Percentiles rank a stretch among this genome's conserved stretches.
These are phyloP conservation scores for Amanita rimosa DNA, from an alignment of 768 basidiomycete genomes.

Conservation along the genomic window DNA sequence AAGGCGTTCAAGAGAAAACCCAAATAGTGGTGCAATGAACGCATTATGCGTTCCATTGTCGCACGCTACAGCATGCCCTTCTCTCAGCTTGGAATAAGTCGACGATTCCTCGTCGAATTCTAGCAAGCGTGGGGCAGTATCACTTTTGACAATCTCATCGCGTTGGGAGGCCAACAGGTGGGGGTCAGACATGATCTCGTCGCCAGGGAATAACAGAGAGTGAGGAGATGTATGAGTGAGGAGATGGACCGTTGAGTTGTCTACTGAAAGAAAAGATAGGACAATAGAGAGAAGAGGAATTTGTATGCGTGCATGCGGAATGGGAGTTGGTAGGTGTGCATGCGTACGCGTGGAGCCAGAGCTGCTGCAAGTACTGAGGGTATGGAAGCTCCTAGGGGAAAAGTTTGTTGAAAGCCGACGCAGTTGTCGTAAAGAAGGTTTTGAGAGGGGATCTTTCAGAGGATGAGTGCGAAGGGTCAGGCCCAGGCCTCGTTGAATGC, in stretches of 20 bases:
- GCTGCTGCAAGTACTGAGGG: not conserved
- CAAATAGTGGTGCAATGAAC: not conserved
- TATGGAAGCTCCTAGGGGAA: slow-evolving; percentile 2
- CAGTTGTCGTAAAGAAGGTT: not conserved
- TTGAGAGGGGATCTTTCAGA: not conserved
- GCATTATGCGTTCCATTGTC: not conserved
- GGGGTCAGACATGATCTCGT: slow-evolving; percentile 1
- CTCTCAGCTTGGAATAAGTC: not conserved
- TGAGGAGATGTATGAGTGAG: slow-evolving; percentile 20
- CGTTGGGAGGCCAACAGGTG: not conserved
- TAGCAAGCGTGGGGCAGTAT: not conserved
- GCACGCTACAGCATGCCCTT: not conserved
- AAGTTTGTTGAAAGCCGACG: not conserved
- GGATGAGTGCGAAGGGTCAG: not conserved
- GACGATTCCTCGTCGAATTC: not conserved
- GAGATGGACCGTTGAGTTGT: slow-evolving; percentile 26
- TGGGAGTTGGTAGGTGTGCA: not conserved
- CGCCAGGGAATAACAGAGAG: slow-evolving; percentile 21
- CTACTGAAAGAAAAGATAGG: slow-evolving; percentile 22
- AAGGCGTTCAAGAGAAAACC: not conserved
- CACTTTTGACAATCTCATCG: not conserved
- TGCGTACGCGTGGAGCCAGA: not conserved
- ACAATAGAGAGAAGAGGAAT: slow-evolving; percentile 27
- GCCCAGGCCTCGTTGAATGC: not conserved
- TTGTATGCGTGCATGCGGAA: slow-evolving; percentile 19